Evolutionary conservation across 495 filamentous ascomycete species (phyloP).

Genomic region (Cetradonia linearis): DNA sequence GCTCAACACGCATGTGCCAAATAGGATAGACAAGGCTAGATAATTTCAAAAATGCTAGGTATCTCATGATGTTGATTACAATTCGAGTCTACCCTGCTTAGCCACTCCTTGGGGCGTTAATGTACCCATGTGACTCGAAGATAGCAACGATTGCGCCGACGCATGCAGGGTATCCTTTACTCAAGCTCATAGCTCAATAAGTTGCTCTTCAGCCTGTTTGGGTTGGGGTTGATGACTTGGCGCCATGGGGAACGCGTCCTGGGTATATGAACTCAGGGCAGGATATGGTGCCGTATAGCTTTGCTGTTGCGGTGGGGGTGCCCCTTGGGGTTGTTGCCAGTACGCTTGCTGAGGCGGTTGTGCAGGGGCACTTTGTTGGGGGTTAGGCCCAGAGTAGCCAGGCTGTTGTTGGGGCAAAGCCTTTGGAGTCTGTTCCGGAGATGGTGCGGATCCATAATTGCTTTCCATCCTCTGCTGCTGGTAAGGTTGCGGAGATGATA

Average conservation of each 20-base stretch:
- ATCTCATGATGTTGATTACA: neutral
- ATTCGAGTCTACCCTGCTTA: constrained; percentile 7
- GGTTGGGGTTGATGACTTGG: constrained; percentile 51
- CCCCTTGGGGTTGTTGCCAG: constrained; percentile 20
- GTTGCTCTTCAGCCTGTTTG: constrained; percentile 66
- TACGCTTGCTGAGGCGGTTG: constrained; percentile 26
- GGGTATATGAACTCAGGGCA: constrained; percentile 44
- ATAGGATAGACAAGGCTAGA: neutral
- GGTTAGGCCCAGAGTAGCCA: constrained; percentile 5
- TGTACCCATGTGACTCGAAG: constrained; percentile 2
- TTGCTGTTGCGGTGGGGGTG: constrained; percentile 14
- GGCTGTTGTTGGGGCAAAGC: constrained; percentile 28
- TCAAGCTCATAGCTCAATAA: constrained; percentile 59
- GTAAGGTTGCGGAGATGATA: constrained; percentile 23
- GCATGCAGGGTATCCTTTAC: constrained; percentile 3
- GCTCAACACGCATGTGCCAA: neutral
- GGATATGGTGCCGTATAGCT: constrained; percentile 29
- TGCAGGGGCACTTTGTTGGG: constrained; percentile 30
- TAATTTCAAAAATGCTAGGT: neutral
- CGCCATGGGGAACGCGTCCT: constrained; percentile 55
- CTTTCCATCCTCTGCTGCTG: constrained; percentile 16
- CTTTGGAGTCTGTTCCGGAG: constrained; percentile 18
- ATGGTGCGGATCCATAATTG: constrained; percentile 14
- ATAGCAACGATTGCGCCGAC: neutral
- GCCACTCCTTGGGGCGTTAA: neutral